A percentile compares a stretch with the other conserved stretches of the same genome.
Conservation (phyloP, 2,329 filamentous ascomycete species). For the Thelonectria rubi region DNA sequence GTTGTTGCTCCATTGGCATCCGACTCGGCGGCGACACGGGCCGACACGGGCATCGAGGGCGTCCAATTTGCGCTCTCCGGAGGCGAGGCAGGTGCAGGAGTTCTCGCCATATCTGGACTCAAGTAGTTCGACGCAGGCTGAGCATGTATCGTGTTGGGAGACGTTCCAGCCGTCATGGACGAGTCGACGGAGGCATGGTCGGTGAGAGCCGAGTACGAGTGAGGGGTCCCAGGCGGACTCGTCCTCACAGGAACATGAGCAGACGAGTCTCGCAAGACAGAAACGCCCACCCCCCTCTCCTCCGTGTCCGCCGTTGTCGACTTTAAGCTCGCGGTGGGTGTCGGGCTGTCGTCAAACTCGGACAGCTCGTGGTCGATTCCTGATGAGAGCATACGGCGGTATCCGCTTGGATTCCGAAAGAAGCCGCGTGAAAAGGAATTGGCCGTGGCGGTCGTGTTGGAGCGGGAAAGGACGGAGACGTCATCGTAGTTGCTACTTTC, state of each 20-base stretch:
- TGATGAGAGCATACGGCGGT: constrained; percentile 31
- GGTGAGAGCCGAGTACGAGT: constrained; percentile 33
- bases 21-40: constrained; percentile 4
- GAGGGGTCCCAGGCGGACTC: constrained; percentile 37
- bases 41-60: constrained; percentile 33
- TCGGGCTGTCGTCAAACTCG: constrained; percentile 20
- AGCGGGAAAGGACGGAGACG: constrained; percentile 17
- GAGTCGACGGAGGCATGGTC: constrained; percentile 13
- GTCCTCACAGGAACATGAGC: constrained; percentile 24
- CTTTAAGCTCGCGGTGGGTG: neutral
- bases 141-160: constrained; percentile 9
- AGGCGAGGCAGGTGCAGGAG: constrained; percentile 5
- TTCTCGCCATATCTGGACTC: constrained; percentile 22
- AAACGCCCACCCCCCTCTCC: constrained; percentile 31
- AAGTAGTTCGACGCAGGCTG: constrained; percentile 1
- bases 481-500: neutral
- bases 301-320: neutral
- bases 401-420: constrained; percentile 35
- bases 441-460: constrained; percentile 21
- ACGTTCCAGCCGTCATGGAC: constrained; percentile 1
- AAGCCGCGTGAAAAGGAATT: constrained; percentile 28
- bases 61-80: constrained; percentile 33
- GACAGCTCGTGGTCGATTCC: constrained; percentile 34
- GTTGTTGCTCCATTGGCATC: constrained; percentile 2
- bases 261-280: constrained; percentile 16